Conservation (phyloP, 805 yeast species). For the Pichia thaimueangensis region DNA sequence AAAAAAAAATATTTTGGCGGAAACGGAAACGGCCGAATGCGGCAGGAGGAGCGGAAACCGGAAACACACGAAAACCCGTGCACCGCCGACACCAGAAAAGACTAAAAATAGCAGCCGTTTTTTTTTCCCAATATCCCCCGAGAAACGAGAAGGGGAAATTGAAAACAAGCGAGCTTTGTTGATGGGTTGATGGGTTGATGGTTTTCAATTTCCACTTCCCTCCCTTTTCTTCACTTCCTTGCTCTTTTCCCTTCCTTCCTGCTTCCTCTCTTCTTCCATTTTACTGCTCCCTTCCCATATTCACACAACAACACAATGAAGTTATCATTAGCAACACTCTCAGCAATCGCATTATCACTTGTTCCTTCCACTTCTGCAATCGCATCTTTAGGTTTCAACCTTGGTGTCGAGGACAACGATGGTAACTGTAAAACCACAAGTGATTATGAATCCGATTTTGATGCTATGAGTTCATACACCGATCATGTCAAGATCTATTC, state of each 20-base stretch:
- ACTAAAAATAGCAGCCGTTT: too few relatives aligned
- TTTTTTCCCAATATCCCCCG: too few relatives aligned
- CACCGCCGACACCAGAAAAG: too few relatives aligned
- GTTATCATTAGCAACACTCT: conserved; percentile 20
- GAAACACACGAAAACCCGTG: too few relatives aligned
- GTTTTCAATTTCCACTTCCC: too few relatives aligned
- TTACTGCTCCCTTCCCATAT: background rate
- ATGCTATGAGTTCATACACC: conserved; percentile 51
- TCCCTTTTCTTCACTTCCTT: background rate
- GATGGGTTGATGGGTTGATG: too few relatives aligned
- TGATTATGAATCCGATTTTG: conserved; percentile 68
- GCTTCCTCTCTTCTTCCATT: background rate
- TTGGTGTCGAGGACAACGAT: conserved; percentile 72
- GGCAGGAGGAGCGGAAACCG: too few relatives aligned
- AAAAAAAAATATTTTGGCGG: background rate
- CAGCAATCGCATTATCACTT: conserved; percentile 19
- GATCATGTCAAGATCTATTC: conserved; percentile 78
- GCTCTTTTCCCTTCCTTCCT: background rate
- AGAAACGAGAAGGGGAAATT: too few relatives aligned
- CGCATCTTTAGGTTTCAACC: conserved; percentile 60
- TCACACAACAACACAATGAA: conserved; percentile 19
- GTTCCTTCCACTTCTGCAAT: conserved; percentile 19
- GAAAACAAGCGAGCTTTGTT: too few relatives aligned
- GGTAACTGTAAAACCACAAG: conserved; percentile 71
- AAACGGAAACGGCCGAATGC: background rate